These are phyloP conservation scores for Grigorovia jiainica DNA, from an alignment of 805 yeast genomes.

Conservation along the genomic window DNA sequence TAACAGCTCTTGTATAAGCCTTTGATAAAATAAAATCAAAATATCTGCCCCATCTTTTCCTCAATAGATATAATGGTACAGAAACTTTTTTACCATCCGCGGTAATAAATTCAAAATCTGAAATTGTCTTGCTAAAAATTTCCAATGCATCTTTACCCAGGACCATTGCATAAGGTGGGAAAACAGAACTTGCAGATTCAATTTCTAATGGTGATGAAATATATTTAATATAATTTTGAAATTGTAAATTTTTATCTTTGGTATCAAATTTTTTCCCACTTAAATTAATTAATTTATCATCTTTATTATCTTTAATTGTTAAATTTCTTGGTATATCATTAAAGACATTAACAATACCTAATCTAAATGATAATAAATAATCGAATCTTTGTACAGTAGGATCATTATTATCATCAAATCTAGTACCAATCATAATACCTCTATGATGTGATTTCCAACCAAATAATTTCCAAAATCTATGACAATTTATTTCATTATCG, in stretches of 20 bases:
- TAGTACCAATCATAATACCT: conserved; percentile 49
- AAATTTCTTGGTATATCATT: conserved; percentile 6
- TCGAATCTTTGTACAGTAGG: conserved; percentile 36
- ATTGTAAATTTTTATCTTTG: conserved; percentile 24
- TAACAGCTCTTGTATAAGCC: conserved; percentile 51
- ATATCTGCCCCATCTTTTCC: conserved; percentile 70
- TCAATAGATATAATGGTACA: conserved; percentile 48
- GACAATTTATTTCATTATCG: conserved; percentile 45
- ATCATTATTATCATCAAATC: conserved; percentile 16
- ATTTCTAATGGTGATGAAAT: conserved; percentile 63
- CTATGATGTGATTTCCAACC: conserved; percentile 76
- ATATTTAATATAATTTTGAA: conserved; percentile 65
- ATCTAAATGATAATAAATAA: conserved; percentile 39
- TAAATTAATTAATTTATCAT: background rate
- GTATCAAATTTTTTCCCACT: background rate
- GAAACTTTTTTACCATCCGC: conserved; percentile 63
- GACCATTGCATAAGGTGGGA: conserved; percentile 71
- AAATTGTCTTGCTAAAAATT: conserved; percentile 49
- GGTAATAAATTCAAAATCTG: conserved; percentile 65
- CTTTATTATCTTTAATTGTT: background rate
- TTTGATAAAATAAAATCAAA: conserved; percentile 53
- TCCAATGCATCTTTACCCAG: conserved; percentile 68
- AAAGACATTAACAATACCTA: conserved; percentile 44
- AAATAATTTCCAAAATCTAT: conserved; percentile 57
- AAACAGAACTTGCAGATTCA: conserved; percentile 57